Evolutionary conservation across 2,329 filamentous ascomycete species (phyloP).

Genomic region (Colletotrichum tamarilloi): DNA sequence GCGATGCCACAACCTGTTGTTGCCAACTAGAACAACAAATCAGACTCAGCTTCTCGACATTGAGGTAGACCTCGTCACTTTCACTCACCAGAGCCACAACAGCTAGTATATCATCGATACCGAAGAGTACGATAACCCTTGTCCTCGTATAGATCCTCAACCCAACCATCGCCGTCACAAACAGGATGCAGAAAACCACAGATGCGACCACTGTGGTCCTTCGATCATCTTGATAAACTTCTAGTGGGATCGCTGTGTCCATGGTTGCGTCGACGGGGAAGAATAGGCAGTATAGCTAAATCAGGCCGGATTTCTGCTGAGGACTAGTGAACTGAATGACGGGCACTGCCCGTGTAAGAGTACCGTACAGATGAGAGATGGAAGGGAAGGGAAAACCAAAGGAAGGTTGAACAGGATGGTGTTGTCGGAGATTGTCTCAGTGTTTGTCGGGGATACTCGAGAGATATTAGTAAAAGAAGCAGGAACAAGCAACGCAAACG

Average conservation of each 20-base stretch:
- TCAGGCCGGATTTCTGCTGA: background rate
- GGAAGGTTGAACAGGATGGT: background rate
- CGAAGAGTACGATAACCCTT: slow-evolving; percentile 40
- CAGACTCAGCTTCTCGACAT: background rate
- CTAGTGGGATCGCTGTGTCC: background rate
- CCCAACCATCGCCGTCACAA: slow-evolving; percentile 37
- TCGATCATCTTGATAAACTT: slow-evolving; percentile 21
- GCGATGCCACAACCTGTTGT: slow-evolving; percentile 15
- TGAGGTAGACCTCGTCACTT: background rate
- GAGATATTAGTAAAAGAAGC: background rate
- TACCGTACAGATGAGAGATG: background rate
- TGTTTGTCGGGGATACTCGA: background rate
- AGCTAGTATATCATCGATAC: slow-evolving; percentile 41
- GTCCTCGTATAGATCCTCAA: slow-evolving; percentile 41
- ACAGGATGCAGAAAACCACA: slow-evolving; percentile 36
- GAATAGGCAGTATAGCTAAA: background rate
- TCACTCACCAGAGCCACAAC: slow-evolving; percentile 40
- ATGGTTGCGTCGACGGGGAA: background rate
- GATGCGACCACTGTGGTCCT: slow-evolving; percentile 34
- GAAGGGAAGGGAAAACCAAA: background rate
- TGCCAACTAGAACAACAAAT: slow-evolving; percentile 9
- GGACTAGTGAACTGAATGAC: background rate
- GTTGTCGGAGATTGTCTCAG: background rate
- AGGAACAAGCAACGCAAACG: background rate
- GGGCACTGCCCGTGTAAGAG: background rate